phyloP scores from a whole-genome alignment of 2,329 filamentous ascomycete species.

The Trichoderma brevicompactum region DNA sequence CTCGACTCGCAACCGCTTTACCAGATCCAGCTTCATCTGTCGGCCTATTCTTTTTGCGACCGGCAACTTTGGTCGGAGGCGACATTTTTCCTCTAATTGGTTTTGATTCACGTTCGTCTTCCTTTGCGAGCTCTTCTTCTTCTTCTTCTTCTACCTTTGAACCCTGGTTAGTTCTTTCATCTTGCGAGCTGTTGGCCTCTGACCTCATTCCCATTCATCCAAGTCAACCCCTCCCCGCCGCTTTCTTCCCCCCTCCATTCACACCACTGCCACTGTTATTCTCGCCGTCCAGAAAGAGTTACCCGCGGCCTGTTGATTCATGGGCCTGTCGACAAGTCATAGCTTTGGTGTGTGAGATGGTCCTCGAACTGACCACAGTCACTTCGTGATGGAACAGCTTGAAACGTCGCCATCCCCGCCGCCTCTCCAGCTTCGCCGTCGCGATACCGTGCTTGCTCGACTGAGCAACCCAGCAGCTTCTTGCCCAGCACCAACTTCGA shows the following conservation, averaged over 20 bases:
- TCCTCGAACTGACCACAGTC: constrained; percentile 39
- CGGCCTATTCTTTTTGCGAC: constrained; percentile 9
- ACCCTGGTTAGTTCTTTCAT: constrained; percentile 27
- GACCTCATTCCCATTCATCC: constrained; percentile 22
- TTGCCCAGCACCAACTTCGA: constrained; percentile 6
- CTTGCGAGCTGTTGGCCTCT: constrained; percentile 24
- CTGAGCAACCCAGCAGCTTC: constrained; percentile 33
- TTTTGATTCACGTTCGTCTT: background rate
- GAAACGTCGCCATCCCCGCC: constrained; percentile 38
- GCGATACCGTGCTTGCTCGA: constrained; percentile 39
- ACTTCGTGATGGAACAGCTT: constrained; percentile 60
- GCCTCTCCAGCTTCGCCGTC: constrained; percentile 34
- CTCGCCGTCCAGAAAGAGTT: background rate
- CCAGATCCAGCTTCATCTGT: constrained; percentile 8
- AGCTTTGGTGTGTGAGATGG: constrained; percentile 36
- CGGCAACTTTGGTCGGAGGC: background rate
- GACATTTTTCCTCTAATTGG: background rate
- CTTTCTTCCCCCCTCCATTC: constrained; percentile 20
- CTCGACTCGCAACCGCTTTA: background rate
- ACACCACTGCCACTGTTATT: constrained; percentile 8
- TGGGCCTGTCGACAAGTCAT: constrained; percentile 33
- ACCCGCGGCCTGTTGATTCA: constrained; percentile 26
- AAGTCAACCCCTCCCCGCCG: constrained; percentile 24
- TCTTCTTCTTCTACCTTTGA: background rate
- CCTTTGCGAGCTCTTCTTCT: background rate